Evolutionary conservation across 2,329 filamentous ascomycete species (phyloP), one percentile per base, ranked within the genome.

Genomic region (Mycosphaerella sp.): DNA sequence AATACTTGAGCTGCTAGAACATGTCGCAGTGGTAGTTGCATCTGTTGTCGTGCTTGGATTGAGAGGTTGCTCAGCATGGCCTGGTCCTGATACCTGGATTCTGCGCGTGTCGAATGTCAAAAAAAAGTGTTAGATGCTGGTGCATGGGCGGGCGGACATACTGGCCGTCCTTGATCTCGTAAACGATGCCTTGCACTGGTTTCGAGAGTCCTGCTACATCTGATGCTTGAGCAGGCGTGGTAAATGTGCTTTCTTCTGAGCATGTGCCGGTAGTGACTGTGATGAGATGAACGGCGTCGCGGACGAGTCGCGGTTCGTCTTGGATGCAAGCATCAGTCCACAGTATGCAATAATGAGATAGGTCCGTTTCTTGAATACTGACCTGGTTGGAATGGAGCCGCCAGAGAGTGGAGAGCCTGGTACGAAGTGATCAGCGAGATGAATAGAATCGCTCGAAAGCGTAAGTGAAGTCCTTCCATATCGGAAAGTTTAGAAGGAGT

Each of bases 401-500:
- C 62, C 17, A 49, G 58, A 42, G 55, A 60, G 27, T 50, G 44
- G 40, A 58, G 53, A 17, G 60, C 55, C 59, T 65, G 63, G 49
- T 52, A 41, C 41, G 59, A 45, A 34, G 50, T 54, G 46, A 64
- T 64, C 57, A 66, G 60, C 49, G 59, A 55, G 41, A 65, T 57
- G 21, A 61, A 40, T n/a, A 48, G 4, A 41, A 37, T 25, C 16
- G 45, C 17, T 27, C 37, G 36, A 41, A 16, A 32, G 13, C 37
- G 37, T 6, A 30, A 48, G 17, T 28, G 36, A 34, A 32, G 36
- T 41, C 28, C 25, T 25, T 30, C 45, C 45, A 48, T 48, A 16
- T 21, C 14, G 36, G 36, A 34, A 30, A 3, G 16, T 10, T 39
- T 18, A 41, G 14, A 14, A 54, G 56, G 43, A 56, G 52, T 50